Evolutionary conservation across 2,329 filamentous ascomycete genomes (phyloP).

Genomic region (Venturiaceae sp.): DNA sequence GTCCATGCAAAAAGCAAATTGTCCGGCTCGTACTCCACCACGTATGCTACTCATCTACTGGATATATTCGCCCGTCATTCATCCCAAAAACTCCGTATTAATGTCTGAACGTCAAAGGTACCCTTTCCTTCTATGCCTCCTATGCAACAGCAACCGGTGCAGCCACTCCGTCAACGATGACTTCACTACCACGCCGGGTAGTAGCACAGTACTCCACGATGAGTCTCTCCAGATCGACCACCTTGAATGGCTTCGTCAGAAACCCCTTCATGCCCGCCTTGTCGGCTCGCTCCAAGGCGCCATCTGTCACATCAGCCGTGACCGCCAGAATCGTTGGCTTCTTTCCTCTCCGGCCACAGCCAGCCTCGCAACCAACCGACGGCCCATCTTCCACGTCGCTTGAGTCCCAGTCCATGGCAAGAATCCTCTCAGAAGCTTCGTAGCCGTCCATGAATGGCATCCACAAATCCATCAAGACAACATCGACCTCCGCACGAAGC

Average conservation of each 20-base stretch:
- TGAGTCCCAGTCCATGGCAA: slow-evolving; percentile 35
- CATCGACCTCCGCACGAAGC: slow-evolving; percentile 39
- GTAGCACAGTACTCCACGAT: slow-evolving; percentile 39
- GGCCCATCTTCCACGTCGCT: slow-evolving; percentile 15
- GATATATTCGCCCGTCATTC: background rate
- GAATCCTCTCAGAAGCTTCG: slow-evolving; percentile 54
- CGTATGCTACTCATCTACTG: background rate
- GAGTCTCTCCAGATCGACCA: slow-evolving; percentile 51
- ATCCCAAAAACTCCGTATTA: background rate
- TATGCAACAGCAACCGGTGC: too few species aligned
- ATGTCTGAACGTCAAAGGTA: background rate
- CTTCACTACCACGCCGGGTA: background rate
- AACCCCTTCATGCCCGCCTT: slow-evolving; percentile 58
- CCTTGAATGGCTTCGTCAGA: slow-evolving; percentile 58
- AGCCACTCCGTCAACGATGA: background rate
- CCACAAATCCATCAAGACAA: slow-evolving; percentile 67
- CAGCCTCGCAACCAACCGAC: background rate
- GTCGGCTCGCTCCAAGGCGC: slow-evolving; percentile 49
- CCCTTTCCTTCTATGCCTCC: background rate
- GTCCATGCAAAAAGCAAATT: background rate
- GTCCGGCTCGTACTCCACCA: background rate
- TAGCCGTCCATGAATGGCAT: slow-evolving; percentile 69
- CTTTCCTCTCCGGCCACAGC: slow-evolving; percentile 7
- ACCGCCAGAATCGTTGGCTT: slow-evolving; percentile 48
- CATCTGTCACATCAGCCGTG: slow-evolving; percentile 57